Evolutionary conservation across 306 rosid species (phyloP).

Genomic region (Clitoria ternatea): DNA sequence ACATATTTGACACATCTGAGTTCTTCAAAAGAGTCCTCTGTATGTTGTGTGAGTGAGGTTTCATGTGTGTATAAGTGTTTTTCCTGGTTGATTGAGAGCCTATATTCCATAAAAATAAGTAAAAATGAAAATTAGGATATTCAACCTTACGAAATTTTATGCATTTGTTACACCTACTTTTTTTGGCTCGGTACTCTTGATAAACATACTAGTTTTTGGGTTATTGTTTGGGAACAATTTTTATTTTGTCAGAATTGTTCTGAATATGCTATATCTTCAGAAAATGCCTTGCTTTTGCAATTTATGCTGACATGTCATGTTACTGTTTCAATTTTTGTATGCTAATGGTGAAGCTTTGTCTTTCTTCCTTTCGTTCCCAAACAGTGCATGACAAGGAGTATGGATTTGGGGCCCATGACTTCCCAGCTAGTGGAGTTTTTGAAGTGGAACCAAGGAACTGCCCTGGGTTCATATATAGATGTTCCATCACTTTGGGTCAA

Average conservation of each 20-base stretch:
- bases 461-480: conserved; percentile 80
- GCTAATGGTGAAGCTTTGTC: neutral
- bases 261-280: neutral
- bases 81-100: conserved; percentile 10
- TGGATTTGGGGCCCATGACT: conserved; percentile 95
- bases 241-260: neutral
- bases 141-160: neutral
- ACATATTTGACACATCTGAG: neutral
- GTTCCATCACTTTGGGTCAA: conserved; percentile 68
- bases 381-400: conserved; percentile 93
- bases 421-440: conserved; percentile 90
- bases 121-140: neutral
- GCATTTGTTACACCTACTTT: neutral
- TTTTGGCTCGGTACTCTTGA: neutral
- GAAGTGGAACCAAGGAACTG: conserved; percentile 91
- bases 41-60: neutral
- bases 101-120: neutral
- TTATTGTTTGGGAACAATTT: neutral
- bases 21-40: neutral
- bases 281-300: neutral
- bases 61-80: neutral
- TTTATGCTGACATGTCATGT: neutral
- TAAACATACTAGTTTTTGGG: neutral
- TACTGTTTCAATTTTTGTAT: neutral
- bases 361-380: neutral